These are phyloP conservation scores for Avena insularis DNA, from an alignment of 176 grass and related monocot genomes.

Conservation along the genomic window DNA sequence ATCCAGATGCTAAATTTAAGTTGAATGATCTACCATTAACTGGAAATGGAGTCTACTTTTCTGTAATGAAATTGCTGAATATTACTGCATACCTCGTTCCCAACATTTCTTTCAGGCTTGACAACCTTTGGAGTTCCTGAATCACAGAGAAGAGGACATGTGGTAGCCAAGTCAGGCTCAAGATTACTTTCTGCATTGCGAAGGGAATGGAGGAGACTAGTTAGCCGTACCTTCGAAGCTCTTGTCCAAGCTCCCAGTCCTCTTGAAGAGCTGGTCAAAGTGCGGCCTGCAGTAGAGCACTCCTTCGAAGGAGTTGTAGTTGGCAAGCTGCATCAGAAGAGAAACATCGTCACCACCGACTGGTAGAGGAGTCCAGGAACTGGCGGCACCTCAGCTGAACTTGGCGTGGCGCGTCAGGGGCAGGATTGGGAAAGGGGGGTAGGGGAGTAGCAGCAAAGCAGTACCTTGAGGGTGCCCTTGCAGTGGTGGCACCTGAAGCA, in stretches of 20 bases:
- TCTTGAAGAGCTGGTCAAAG: constrained; percentile 97
- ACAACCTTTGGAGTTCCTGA: constrained; percentile 95
- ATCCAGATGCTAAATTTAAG: neutral
- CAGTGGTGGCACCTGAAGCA: constrained; percentile 99
- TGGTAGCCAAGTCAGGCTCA: constrained; percentile 26
- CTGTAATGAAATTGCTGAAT: neutral
- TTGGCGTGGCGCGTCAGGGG: neutral
- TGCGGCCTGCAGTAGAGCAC: constrained; percentile 98
- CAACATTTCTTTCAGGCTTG: constrained; percentile 87
- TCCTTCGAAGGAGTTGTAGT: constrained; percentile 97
- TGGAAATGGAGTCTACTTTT: neutral
- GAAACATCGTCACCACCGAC: neutral
- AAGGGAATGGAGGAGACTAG: neutral
- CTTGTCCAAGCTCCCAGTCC: constrained; percentile 95
- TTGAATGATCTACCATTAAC: neutral
- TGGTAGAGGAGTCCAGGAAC: neutral
- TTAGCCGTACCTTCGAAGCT: constrained; percentile 82
- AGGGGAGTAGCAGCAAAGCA: neutral
- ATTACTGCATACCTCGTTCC: constrained; percentile 65
- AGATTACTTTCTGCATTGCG: constrained; percentile 7
- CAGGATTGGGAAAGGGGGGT: neutral
- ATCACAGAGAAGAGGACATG: constrained; percentile 28
- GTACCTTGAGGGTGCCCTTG: constrained; percentile 94
- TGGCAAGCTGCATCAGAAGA: constrained; percentile 64
- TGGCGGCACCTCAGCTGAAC: neutral